A percentile compares a stretch with the other conserved stretches of the same genome.
These are phyloP conservation scores for Acanthamoeba royreba DNA, from an alignment of 208 protist genomes.

Conservation along the genomic window DNA sequence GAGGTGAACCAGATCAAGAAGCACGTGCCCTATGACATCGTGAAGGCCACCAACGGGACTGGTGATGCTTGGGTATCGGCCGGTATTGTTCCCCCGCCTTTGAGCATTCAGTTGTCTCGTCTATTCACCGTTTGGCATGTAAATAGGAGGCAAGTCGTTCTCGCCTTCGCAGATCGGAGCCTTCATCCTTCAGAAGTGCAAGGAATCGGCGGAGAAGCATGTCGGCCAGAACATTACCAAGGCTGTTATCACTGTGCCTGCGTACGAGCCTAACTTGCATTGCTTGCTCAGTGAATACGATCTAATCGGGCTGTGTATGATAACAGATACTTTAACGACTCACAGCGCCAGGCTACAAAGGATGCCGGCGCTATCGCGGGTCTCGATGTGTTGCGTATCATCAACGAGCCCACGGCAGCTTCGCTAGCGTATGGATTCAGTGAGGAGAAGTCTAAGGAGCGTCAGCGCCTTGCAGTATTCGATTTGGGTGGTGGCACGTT, in stretches of 20 bases:
- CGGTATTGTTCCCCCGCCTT: no score
- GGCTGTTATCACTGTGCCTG: constrained; percentile 86
- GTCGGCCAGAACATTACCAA: constrained; percentile 62
- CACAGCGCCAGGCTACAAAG: constrained; percentile 89
- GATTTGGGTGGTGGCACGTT: constrained; percentile 97
- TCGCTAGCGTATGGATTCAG: constrained; percentile 79
- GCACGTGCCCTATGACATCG: constrained; percentile 94
- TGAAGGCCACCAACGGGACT: constrained; percentile 80
- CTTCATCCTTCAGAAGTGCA: constrained; percentile 87
- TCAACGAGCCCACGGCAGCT: constrained; percentile 85
- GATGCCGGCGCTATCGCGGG: constrained; percentile 85
- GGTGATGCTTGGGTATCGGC: constrained; percentile 94
- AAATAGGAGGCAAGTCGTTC: constrained; percentile 71
- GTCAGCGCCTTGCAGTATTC: constrained; percentile 87
- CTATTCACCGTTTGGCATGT: not conserved
- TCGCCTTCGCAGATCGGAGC: constrained; percentile 85
- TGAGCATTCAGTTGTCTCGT: not conserved
- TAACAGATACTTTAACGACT: constrained; percentile 87
- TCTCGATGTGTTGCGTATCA: constrained; percentile 80
- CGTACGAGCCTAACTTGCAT: not conserved
- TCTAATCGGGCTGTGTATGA: not conserved
- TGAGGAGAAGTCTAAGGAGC: constrained; percentile 74
- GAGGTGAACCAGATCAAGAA: constrained; percentile 78
- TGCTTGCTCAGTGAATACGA: not conserved
- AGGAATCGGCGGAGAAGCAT: constrained; percentile 67